phyloP scores from a whole-genome alignment of 2,329 filamentous ascomycete species.

The Curvularia eragrostidis region DNA sequence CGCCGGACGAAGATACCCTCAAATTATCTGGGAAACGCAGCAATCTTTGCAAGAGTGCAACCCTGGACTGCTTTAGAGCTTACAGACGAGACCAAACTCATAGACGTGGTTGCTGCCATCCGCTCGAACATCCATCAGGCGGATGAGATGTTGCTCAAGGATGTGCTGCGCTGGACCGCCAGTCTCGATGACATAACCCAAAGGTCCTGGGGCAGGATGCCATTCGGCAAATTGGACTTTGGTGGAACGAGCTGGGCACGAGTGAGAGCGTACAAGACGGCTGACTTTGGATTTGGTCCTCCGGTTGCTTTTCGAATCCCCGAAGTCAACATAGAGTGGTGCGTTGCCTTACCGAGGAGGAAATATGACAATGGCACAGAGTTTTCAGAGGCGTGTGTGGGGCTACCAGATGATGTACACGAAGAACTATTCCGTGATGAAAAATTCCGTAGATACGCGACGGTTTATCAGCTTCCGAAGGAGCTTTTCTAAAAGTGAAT shows the following conservation, averaged over 20 bases:
- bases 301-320: slow-evolving; percentile 5
- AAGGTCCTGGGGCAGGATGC: slow-evolving; percentile 6
- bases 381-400: slow-evolving; percentile 2
- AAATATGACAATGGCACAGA: slow-evolving; percentile 7
- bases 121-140: slow-evolving; percentile 7
- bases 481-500: background rate
- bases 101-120: slow-evolving; percentile 7
- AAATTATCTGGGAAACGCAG: slow-evolving; percentile 7
- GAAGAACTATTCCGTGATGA: slow-evolving; percentile 5
- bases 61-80: slow-evolving; percentile 6
- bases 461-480: slow-evolving; percentile 4
- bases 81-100: slow-evolving; percentile 3
- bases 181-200: slow-evolving; percentile 6
- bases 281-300: slow-evolving; percentile 8
- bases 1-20: slow-evolving; percentile 2
- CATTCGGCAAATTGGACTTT: slow-evolving; percentile 8
- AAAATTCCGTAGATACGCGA: slow-evolving; percentile 1
- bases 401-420: slow-evolving; percentile 9
- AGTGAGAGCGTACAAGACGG: slow-evolving; percentile 6
- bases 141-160: slow-evolving; percentile 6
- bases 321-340: slow-evolving; percentile 6
- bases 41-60: slow-evolving; percentile 5
- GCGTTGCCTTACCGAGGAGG: slow-evolving; percentile 5
- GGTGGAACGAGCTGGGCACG: slow-evolving; percentile 7
- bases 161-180: slow-evolving; percentile 6